Conservation (phyloP, 2,329 filamentous ascomycete genomes). For the Epichloe aotearoae region DNA sequence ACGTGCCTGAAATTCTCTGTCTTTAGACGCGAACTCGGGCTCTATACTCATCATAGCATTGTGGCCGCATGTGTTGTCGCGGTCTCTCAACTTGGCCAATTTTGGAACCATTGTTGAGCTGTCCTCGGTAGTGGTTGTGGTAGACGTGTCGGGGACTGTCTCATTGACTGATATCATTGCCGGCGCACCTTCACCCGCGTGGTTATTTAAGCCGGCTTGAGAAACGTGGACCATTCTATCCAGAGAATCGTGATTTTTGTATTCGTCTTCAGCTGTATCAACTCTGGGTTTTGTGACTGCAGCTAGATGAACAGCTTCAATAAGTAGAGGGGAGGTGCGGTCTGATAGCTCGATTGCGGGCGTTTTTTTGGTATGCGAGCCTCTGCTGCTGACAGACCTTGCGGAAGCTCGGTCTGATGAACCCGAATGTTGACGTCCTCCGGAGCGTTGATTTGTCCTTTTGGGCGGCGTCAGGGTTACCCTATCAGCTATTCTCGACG, state of each 20-base stretch:
- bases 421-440: not conserved
- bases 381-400: constrained; percentile 1
- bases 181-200: not conserved
- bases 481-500: constrained; percentile 56
- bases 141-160: not conserved
- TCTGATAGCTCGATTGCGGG: not conserved
- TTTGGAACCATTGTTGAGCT: not conserved
- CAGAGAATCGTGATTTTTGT: not conserved
- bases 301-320: not conserved
- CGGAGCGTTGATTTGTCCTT: constrained; percentile 17
- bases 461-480: constrained; percentile 34
- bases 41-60: not conserved
- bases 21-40: not conserved
- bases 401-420: not conserved
- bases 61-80: not conserved
- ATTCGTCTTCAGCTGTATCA: not conserved
- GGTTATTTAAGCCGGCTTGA: not conserved
- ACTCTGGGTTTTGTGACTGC: not conserved
- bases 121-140: not conserved
- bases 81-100: not conserved
- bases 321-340: not conserved
- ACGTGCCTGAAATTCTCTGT: not conserved
- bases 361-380: not conserved
- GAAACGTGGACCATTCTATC: not conserved
- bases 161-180: not conserved